These are phyloP conservation scores for Camellia japonica DNA, from an alignment of 148 eudicot species.

Conservation along the genomic window DNA sequence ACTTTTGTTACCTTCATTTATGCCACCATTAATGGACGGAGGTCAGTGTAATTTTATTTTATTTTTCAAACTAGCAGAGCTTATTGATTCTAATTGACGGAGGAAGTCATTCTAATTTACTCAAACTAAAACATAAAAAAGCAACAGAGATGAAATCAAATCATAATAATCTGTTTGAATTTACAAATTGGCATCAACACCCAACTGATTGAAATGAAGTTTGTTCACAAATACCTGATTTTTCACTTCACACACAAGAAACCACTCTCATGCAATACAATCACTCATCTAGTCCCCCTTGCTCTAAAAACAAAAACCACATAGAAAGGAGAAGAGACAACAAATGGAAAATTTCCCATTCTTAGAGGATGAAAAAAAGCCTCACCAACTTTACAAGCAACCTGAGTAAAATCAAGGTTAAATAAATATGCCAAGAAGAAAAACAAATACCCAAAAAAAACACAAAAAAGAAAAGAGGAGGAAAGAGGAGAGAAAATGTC, in stretches of 20 bases:
- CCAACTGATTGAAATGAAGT: too few species aligned
- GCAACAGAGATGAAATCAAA: too few species aligned
- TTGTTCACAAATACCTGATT: background rate
- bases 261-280: slow-evolving; percentile 3
- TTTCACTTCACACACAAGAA: background rate
- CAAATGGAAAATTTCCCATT: background rate
- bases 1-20: too few species aligned
- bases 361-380: background rate
- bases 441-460: background rate
- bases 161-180: too few species aligned
- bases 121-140: too few species aligned
- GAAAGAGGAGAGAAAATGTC: background rate
- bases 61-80: too few species aligned
- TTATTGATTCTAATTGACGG: too few species aligned
- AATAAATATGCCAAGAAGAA: background rate
- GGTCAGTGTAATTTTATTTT: too few species aligned
- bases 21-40: too few species aligned
- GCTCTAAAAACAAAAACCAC: background rate
- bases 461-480: background rate
- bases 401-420: background rate
- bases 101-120: too few species aligned
- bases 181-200: too few species aligned
- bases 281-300: background rate
- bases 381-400: slow-evolving; percentile 13
- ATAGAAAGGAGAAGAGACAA: background rate